Conservation (phyloP, 495 filamentous ascomycete species). For the Rhypophila decipiens region DNA sequence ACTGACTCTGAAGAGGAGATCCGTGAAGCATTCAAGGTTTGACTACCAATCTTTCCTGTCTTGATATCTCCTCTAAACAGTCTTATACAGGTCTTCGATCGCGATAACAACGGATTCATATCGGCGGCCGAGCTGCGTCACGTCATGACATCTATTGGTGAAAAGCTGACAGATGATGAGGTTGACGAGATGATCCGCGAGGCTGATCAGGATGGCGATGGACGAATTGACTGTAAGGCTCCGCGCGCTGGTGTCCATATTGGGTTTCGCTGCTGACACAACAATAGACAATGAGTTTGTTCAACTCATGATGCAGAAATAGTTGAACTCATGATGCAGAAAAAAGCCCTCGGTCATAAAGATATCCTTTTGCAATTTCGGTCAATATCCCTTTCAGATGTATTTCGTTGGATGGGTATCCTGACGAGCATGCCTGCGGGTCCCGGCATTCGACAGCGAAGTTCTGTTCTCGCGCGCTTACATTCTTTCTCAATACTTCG, state of each 20-base stretch:
- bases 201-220: slow-evolving; percentile 98
- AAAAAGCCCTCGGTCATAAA: too few species aligned
- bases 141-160: slow-evolving; percentile 98
- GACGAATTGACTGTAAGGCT: slow-evolving; percentile 80
- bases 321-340: too few species aligned
- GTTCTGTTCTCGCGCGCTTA: too few species aligned
- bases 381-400: too few species aligned
- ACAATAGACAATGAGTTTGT: slow-evolving; percentile 95
- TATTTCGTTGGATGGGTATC: too few species aligned
- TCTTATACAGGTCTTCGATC: slow-evolving; percentile 80
- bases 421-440: too few species aligned
- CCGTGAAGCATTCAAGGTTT: slow-evolving; percentile 64
- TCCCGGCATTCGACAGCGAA: too few species aligned
- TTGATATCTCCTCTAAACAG: not conserved
- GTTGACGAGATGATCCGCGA: slow-evolving; percentile 99
- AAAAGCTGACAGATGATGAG: slow-evolving; percentile 99
- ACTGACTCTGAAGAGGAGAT: slow-evolving; percentile 99
- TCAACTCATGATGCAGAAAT: slow-evolving; percentile 99
- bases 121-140: slow-evolving; percentile 95
- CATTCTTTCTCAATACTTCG: too few species aligned
- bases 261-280: slow-evolving; percentile 26
- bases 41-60: not conserved
- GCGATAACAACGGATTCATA: slow-evolving; percentile 99
- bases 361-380: too few species aligned
- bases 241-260: not conserved